Percentiles rank a stretch among this genome's conserved stretches.
Conservation (phyloP, 2,329 filamentous ascomycete genomes). For the Albifimbria verrucaria region DNA sequence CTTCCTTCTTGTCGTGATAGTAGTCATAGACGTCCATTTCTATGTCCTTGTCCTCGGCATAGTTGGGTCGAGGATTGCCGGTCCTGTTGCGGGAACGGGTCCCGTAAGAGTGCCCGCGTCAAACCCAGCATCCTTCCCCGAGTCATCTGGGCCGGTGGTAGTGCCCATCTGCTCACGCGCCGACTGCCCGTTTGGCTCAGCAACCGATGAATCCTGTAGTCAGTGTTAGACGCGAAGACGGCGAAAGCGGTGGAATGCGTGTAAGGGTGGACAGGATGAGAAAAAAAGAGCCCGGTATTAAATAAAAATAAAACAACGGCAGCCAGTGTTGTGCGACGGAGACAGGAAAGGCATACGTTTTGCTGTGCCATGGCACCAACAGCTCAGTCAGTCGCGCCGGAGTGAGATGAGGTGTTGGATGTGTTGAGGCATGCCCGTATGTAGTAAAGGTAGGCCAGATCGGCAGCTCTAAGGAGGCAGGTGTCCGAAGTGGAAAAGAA, state of each 20-base stretch:
- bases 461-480: constrained; percentile 14
- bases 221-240: constrained; percentile 12
- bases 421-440: constrained; percentile 27
- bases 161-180: constrained; percentile 42
- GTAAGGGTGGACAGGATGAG: constrained; percentile 11
- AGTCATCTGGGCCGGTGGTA: constrained; percentile 43
- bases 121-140: constrained; percentile 46
- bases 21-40: constrained; percentile 83
- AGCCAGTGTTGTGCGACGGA: constrained; percentile 3
- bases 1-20: constrained; percentile 52
- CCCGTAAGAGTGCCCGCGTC: constrained; percentile 70
- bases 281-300: constrained; percentile 5
- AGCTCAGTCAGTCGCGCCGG: constrained; percentile 29
- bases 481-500: constrained; percentile 8
- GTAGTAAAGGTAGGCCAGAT: constrained; percentile 19
- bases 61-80: constrained; percentile 80
- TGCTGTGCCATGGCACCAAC: constrained; percentile 36
- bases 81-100: constrained; percentile 90
- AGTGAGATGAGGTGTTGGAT: constrained; percentile 28
- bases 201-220: constrained; percentile 30
- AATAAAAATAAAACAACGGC: constrained; percentile 7
- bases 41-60: constrained; percentile 88
- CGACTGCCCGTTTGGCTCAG: constrained; percentile 29
- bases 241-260: constrained; percentile 11
- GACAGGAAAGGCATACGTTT: constrained; percentile 27